Percentiles rank a stretch among this genome's conserved stretches.
Evolutionary conservation across 257 asterid species (phyloP).

Genomic region (Solanum chmielewskii): DNA sequence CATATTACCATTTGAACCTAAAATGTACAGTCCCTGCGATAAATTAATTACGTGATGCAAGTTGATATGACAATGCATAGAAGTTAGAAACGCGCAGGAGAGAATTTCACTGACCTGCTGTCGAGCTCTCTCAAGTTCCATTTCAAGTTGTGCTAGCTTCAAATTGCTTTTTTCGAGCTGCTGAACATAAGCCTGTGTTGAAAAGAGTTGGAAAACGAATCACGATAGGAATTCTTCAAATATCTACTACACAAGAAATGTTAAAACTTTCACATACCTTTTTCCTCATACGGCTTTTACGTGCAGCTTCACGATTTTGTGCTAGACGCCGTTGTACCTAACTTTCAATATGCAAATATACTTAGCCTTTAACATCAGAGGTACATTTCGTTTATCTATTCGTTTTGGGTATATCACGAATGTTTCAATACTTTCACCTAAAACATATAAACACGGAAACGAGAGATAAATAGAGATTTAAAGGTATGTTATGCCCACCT

Average conservation of each 20-base stretch:
- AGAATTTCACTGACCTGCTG: slow-evolving; percentile 37
- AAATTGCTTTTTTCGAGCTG: slow-evolving; percentile 72
- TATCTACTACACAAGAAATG: background rate
- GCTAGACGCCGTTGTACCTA: slow-evolving; percentile 83
- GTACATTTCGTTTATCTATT: background rate
- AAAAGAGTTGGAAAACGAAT: background rate
- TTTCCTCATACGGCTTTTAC: slow-evolving; percentile 77
- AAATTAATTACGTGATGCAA: background rate
- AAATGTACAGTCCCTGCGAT: slow-evolving; percentile 48
- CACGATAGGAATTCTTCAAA: background rate
- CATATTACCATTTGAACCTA: slow-evolving; percentile 36
- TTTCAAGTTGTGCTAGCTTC: slow-evolving; percentile 83
- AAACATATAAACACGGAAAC: background rate
- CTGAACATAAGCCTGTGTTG: slow-evolving; percentile 81
- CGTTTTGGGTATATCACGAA: background rate
- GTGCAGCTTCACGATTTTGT: slow-evolving; percentile 93
- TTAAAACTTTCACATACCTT: slow-evolving; percentile 38
- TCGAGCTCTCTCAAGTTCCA: slow-evolving; percentile 69
- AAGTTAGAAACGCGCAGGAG: background rate
- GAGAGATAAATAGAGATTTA: background rate
- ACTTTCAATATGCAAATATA: background rate
- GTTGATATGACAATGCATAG: background rate
- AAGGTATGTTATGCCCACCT: background rate
- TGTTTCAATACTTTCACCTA: background rate
- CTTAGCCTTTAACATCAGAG: background rate